Percentiles rank a stretch among this genome's conserved stretches.
Conservation (phyloP, 208 protist species). For the Leishmania arabica region DNA sequence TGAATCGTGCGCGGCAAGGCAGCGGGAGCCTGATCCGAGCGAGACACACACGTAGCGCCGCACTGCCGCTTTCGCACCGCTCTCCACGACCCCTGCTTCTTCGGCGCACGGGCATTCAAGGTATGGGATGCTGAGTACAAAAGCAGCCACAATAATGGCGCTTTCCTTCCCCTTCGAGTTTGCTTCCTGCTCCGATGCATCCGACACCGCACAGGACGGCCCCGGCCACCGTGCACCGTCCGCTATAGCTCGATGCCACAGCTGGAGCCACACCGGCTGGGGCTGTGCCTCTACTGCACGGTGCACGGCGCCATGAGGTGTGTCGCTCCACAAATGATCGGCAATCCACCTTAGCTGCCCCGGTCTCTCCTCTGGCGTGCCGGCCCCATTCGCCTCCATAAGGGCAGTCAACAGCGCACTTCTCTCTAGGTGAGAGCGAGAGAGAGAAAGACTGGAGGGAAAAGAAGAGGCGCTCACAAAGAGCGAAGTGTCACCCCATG, state of each 20-base stretch:
- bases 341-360: slow-evolving; percentile 2
- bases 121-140: slow-evolving; percentile 45
- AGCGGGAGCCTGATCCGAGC: slow-evolving; percentile 77
- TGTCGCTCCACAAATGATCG: slow-evolving; percentile 17
- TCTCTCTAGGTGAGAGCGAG: not conserved
- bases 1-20: slow-evolving; percentile 40
- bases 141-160: slow-evolving; percentile 41
- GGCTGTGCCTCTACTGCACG: slow-evolving; percentile 28
- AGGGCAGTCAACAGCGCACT: not conserved
- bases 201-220: not conserved
- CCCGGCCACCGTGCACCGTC: not conserved
- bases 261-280: slow-evolving; percentile 6
- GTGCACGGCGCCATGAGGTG: slow-evolving; percentile 11
- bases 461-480: not conserved
- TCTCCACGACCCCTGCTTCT: not conserved
- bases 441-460: not conserved
- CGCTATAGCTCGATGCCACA: slow-evolving; percentile 18
- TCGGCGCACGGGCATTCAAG: not conserved
- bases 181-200: not conserved
- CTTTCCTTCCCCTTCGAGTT: not conserved
- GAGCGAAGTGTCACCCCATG: not conserved
- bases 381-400: not conserved
- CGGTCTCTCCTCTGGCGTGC: not conserved
- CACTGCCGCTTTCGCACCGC: not conserved
- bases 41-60: slow-evolving; percentile 74